These are phyloP conservation scores for Fusarium sp. DNA, from an alignment of 2,329 filamentous ascomycete species.

Conservation along the genomic window DNA sequence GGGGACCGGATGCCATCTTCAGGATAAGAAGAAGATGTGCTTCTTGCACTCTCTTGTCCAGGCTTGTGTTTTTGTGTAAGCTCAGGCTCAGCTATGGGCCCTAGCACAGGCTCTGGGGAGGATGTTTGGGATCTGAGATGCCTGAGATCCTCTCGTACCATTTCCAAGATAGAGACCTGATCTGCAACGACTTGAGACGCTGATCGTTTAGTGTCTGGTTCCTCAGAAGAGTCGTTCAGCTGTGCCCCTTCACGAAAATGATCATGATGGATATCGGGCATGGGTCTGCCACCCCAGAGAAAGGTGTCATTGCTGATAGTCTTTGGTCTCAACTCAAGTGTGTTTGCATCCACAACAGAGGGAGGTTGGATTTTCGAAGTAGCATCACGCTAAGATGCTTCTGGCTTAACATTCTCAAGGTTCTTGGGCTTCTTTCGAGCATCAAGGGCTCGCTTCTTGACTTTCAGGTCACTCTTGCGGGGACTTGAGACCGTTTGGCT, in stretches of 20 bases:
- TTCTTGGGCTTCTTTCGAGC: neutral
- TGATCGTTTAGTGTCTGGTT: neutral
- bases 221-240: conserved; percentile 13
- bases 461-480: neutral
- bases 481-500: conserved; percentile 6
- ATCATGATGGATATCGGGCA: conserved; percentile 5
- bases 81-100: neutral
- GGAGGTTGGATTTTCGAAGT: neutral
- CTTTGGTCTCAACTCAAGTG: conserved; percentile 21
- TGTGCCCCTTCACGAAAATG: conserved; percentile 21
- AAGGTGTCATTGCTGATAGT: conserved; percentile 17
- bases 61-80: neutral
- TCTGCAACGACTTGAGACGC: conserved; percentile 30
- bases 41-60: conserved; percentile 31
- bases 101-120: conserved; percentile 10
- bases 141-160: conserved; percentile 32
- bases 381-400: conserved; percentile 11
- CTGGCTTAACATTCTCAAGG: conserved; percentile 22
- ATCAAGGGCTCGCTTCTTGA: conserved; percentile 8
- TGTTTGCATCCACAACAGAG: conserved; percentile 24
- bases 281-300: conserved; percentile 10
- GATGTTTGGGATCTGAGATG: conserved; percentile 14
- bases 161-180: conserved; percentile 28
- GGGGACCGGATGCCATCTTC: conserved; percentile 36
- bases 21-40: conserved; percentile 49